Percentiles rank a stretch among this genome's conserved stretches.
Evolutionary conservation across 805 yeast species (phyloP).

Genomic region (Candida oleophila): DNA sequence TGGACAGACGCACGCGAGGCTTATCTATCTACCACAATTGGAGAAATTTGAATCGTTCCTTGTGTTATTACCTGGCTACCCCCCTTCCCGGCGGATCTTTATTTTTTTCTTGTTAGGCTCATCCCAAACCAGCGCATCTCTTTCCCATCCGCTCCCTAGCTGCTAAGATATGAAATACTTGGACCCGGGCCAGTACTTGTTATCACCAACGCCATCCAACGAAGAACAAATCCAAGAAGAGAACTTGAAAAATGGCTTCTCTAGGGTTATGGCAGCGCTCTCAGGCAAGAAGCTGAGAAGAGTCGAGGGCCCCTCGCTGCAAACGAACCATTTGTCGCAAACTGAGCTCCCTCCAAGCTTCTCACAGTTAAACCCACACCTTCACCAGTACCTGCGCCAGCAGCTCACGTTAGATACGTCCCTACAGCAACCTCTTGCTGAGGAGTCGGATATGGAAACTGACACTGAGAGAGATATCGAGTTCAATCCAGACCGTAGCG

Average conservation of each 20-base stretch:
- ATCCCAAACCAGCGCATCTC: background rate
- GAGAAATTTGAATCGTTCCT: no score
- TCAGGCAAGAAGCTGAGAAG: background rate
- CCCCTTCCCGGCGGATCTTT: no score
- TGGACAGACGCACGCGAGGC: no score
- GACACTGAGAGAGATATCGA: background rate
- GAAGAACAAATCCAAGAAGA: slow-evolving; percentile 5
- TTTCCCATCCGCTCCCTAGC: background rate
- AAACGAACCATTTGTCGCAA: background rate
- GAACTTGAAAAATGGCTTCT: slow-evolving; percentile 1
- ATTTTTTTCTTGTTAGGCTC: no score
- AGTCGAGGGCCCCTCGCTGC: background rate
- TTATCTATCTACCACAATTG: no score
- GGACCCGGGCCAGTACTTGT: slow-evolving; percentile 10
- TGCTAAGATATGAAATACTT: slow-evolving; percentile 3
- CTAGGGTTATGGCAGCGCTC: slow-evolving; percentile 4
- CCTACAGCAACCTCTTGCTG: background rate
- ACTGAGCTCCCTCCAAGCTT: background rate
- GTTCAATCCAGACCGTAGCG: background rate
- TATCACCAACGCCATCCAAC: slow-evolving; percentile 28
- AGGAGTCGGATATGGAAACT: background rate
- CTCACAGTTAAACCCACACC: no score
- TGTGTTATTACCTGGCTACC: background rate
- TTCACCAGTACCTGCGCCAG: background rate
- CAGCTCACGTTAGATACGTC: background rate